Base-by-base conservation (phyloP, 2,329 filamentous ascomycete genomes). In the Stagonosporopsis rhizophila region DNA sequence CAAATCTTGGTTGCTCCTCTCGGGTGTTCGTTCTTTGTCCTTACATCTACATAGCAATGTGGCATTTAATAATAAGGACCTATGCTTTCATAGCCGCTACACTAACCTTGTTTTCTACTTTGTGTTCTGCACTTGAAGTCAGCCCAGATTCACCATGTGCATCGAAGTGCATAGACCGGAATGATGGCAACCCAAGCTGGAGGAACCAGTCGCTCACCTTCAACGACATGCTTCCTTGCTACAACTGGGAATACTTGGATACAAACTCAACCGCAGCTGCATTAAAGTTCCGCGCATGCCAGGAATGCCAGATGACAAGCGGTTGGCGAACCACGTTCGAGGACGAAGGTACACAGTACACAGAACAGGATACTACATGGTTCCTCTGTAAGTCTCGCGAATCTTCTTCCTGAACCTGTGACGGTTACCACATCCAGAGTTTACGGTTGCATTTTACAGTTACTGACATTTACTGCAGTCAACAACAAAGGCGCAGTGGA, bases 401-500 rank as follows among this genome's bases (percentile, higher is more conserved):
- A 11, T 3, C 7, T 11, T 39, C 2, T 15, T n/a, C n/a, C n/a
- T n/a, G n/a, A n/a, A n/a, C n/a, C n/a, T n/a, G n/a, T n/a, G n/a
- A n/a, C n/a, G n/a, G n/a, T n/a, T n/a, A n/a, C n/a, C n/a, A n/a
- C n/a, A n/a, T n/a, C n/a, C n/a, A n/a, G n/a, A n/a, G n/a, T n/a
- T n/a, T n/a, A n/a, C n/a, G n/a, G n/a, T n/a, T n/a, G n/a, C n/a
- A n/a, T 12, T 9, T 6, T 12, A 30, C 15, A 37, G 25, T 1
- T 7, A 14, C 49, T 58, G 46, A 57, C 44, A 14, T n/a, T 11
- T 1, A 27, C 11, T 5, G 12, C 37, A 66, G 62, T 65, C 50
- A 68, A 68, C 37, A 64, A 64, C 39, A 60, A 59, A 22, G 64
- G 41, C 3, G 45, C 56, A 6, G 52, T 66, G 11, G 65, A 68